phyloP scores from a whole-genome alignment of 495 filamentous ascomycete genomes.

The Neurospora intermedia region DNA sequence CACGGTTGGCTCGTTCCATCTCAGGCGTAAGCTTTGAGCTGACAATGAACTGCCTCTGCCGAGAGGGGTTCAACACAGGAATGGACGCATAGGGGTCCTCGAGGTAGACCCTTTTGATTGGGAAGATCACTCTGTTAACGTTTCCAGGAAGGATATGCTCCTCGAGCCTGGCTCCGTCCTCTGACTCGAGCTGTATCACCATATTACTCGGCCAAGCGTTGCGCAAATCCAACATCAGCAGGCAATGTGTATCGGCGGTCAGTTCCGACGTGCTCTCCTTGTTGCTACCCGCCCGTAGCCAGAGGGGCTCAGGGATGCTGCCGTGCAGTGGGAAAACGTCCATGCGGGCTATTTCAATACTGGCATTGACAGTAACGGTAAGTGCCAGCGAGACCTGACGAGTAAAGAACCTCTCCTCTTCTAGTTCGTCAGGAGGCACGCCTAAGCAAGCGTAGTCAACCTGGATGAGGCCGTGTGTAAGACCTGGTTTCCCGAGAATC shows the following conservation, averaged over 20 bases:
- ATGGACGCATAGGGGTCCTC: slow-evolving; percentile 67
- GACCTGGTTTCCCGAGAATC: slow-evolving; percentile 71
- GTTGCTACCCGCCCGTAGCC: slow-evolving; percentile 20
- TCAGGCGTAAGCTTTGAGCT: slow-evolving; percentile 71
- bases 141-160: slow-evolving; percentile 67
- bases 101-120: slow-evolving; percentile 65
- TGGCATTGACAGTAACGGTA: slow-evolving; percentile 84
- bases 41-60: slow-evolving; percentile 80
- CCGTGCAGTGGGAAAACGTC: slow-evolving; percentile 65
- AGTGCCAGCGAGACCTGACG: slow-evolving; percentile 72
- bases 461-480: slow-evolving; percentile 72
- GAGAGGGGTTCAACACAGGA: slow-evolving; percentile 64
- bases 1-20: slow-evolving; percentile 63
- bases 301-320: slow-evolving; percentile 37
- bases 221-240: slow-evolving; percentile 72
- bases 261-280: slow-evolving; percentile 15
- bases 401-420: slow-evolving; percentile 64
- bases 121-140: slow-evolving; percentile 63
- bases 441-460: slow-evolving; percentile 75
- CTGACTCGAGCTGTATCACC: slow-evolving; percentile 41
- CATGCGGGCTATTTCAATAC: slow-evolving; percentile 65
- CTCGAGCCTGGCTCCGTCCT: slow-evolving; percentile 25
- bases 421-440: slow-evolving; percentile 47
- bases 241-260: slow-evolving; percentile 53
- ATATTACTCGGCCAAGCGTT: slow-evolving; percentile 81